Percentiles rank a stretch among this genome's conserved stretches.
Evolutionary conservation across 306 rosid species (phyloP).

Genomic region (Styphnolobium japonicum): DNA sequence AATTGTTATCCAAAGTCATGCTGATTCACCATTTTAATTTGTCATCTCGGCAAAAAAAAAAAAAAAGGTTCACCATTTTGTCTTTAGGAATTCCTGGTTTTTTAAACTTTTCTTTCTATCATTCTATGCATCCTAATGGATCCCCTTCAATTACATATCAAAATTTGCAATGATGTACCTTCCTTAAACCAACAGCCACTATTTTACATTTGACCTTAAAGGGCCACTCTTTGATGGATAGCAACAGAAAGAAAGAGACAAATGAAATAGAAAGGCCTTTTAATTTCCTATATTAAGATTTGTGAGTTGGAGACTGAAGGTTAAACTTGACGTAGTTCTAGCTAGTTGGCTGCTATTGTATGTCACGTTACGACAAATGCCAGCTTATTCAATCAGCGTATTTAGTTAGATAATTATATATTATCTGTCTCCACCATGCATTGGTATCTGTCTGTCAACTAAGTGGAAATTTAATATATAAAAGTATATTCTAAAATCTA

Average conservation of each 20-base stretch:
- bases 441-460: neutral
- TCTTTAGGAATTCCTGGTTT: neutral
- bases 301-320: slow-evolving; percentile 28
- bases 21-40: too few species aligned
- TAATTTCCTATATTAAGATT: neutral
- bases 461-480: slow-evolving; percentile 2
- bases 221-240: neutral
- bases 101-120: too few species aligned
- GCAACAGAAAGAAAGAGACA: neutral
- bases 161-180: neutral
- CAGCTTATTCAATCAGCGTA: slow-evolving; percentile 2
- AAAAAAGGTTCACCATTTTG: neutral
- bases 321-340: neutral
- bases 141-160: neutral
- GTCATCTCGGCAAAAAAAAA: too few species aligned
- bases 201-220: slow-evolving; percentile 1
- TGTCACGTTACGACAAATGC: slow-evolving; percentile 37
- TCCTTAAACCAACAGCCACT: neutral
- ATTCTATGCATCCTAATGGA: neutral
- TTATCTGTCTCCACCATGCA: slow-evolving; percentile 1
- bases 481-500: slow-evolving; percentile 22
- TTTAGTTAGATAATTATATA: neutral
- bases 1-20: neutral
- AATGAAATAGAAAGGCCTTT: neutral
- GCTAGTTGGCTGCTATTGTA: slow-evolving; percentile 8